phyloP scores from a whole-genome alignment of 768 basidiomycete species.

The Polyporus arcularius region DNA sequence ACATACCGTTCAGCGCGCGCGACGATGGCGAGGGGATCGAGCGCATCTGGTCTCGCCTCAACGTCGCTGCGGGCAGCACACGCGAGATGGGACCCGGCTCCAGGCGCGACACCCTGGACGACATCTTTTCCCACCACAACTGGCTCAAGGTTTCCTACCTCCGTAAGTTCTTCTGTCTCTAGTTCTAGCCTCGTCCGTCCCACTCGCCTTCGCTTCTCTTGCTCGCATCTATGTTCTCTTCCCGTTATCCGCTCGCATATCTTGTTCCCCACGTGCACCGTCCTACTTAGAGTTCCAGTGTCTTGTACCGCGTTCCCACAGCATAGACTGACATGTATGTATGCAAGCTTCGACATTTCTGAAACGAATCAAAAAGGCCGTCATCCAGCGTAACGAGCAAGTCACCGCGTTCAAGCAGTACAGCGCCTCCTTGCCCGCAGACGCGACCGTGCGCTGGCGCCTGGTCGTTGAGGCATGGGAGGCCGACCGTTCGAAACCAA shows the following conservation, averaged over 20 bases:
- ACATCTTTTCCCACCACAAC: constrained; percentile 36
- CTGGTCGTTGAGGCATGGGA: neutral
- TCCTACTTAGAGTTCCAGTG: no score
- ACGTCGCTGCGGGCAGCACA: constrained; percentile 33
- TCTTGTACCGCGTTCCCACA: no score
- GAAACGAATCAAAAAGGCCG: neutral
- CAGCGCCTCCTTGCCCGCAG: neutral
- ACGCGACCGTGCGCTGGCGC: neutral
- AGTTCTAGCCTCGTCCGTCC: no score
- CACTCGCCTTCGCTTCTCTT: no score
- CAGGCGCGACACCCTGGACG: constrained; percentile 37
- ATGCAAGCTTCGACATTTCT: neutral
- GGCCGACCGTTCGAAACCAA: neutral
- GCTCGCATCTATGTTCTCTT: no score
- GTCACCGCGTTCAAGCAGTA: neutral
- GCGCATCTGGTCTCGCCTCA: constrained; percentile 36
- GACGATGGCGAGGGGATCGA: constrained; percentile 42
- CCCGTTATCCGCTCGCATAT: no score
- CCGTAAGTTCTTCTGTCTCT: constrained; percentile 18
- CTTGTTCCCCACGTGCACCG: no score
- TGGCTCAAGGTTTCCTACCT: constrained; percentile 37
- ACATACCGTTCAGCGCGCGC: constrained; percentile 28
- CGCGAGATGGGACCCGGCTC: constrained; percentile 39
- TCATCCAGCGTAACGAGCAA: neutral
- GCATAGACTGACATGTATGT: neutral